Conservation (phyloP, 768 basidiomycete species). For the Mrakia hoshinonis region DNA sequence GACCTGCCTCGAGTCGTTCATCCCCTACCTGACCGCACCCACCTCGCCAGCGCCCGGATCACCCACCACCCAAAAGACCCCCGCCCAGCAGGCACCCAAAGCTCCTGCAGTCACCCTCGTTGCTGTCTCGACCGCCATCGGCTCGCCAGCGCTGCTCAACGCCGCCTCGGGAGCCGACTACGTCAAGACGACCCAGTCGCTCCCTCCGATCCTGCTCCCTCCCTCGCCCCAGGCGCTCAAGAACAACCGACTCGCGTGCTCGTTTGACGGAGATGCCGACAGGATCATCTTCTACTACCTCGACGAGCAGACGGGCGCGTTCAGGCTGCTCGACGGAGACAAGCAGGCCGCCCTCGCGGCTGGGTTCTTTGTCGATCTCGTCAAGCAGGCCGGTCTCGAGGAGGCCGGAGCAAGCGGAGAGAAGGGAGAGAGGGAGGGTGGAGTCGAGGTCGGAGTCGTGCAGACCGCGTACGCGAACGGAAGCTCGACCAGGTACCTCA, state of each 20-base stretch:
- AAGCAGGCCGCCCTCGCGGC: conserved; percentile 93
- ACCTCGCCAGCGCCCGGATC: not conserved
- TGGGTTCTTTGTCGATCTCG: conserved; percentile 81
- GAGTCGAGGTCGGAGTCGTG: conserved; percentile 82
- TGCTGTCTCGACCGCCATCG: conserved; percentile 60
- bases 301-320: conserved; percentile 58
- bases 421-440: conserved; percentile 44
- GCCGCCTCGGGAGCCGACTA: conserved; percentile 86
- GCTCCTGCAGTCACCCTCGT: conserved; percentile 49
- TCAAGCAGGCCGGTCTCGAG: conserved; percentile 67
- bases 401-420: conserved; percentile 47
- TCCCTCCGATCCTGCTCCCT: conserved; percentile 61
- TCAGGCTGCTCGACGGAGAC: conserved; percentile 93
- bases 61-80: too few species aligned
- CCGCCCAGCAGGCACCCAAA: not conserved
- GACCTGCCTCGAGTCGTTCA: conserved; percentile 49
- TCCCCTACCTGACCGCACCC: conserved; percentile 13
- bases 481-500: conserved; percentile 83
- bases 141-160: conserved; percentile 67
- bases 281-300: conserved; percentile 91
- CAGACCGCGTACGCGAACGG: conserved; percentile 99
- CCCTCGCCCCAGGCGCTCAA: conserved; percentile 44
- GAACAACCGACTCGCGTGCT: conserved; percentile 74
- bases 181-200: conserved; percentile 83
- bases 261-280: conserved; percentile 95